phyloP scores from a whole-genome alignment of 129 eudicot species.

The Dittrichia graveolens region DNA sequence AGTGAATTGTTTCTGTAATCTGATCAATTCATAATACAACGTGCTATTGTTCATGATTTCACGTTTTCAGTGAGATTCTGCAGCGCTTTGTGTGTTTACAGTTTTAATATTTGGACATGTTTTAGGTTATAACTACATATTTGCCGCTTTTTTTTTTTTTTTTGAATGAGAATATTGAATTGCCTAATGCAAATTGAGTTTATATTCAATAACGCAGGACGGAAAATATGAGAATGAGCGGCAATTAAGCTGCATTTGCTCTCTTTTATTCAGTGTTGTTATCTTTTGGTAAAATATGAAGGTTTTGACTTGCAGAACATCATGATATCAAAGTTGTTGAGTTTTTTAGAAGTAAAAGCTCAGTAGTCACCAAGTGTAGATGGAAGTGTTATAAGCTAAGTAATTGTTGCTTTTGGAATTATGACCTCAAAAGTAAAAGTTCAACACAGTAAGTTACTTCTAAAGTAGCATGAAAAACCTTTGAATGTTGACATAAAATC shows the following conservation, averaged over 20 bases:
- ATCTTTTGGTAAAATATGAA: neutral
- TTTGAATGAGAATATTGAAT: neutral
- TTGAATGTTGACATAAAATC: too few relatives aligned
- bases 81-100: neutral
- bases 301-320: too few relatives aligned
- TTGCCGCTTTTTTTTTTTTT: neutral
- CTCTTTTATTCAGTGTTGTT: neutral
- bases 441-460: too few relatives aligned
- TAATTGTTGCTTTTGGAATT: neutral
- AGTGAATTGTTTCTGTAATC: neutral
- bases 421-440: neutral
- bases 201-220: slow-evolving; percentile 6
- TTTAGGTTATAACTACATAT: slow-evolving; percentile 1
- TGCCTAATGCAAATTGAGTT: neutral
- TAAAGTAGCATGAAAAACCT: too few relatives aligned
- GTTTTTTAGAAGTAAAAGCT: neutral
- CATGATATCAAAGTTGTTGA: too few relatives aligned
- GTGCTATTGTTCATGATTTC: neutral
- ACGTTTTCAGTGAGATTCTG: neutral
- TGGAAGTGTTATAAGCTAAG: neutral
- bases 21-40: neutral
- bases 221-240: neutral
- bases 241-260: neutral
- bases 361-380: neutral
- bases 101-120: neutral